These are phyloP conservation scores for Metschnikowia bowlesiae DNA, from an alignment of 805 yeast genomes.

Conservation along the genomic window DNA sequence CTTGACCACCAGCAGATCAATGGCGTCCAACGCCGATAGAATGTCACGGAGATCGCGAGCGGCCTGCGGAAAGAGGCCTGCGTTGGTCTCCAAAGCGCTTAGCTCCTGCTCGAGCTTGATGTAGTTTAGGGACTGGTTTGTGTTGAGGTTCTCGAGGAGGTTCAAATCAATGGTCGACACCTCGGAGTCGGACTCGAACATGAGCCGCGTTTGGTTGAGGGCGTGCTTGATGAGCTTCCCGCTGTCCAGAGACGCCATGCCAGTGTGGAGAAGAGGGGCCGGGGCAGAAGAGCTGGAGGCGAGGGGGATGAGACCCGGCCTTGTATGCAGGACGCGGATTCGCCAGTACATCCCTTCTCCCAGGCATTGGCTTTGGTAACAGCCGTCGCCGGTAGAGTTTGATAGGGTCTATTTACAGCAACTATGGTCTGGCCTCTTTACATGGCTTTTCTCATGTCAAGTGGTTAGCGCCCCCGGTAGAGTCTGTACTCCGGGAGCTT, in stretches of 20 bases:
- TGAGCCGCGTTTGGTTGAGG: conserved; percentile 25
- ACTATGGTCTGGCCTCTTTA: neutral
- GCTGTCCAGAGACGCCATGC: conserved; percentile 27
- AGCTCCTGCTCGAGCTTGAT: conserved; percentile 39
- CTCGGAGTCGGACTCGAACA: conserved; percentile 40
- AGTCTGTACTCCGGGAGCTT: conserved; percentile 49
- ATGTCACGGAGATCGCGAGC: conserved; percentile 23
- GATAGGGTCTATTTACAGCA: neutral
- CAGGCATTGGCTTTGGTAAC: neutral
- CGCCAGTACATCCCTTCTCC: no score
- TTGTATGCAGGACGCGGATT: neutral
- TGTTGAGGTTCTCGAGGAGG: conserved; percentile 50
- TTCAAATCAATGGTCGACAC: conserved; percentile 43
- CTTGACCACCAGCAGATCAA: conserved; percentile 34
- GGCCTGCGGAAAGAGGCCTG: conserved; percentile 24
- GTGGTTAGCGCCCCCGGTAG: conserved; percentile 54
- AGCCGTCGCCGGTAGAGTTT: neutral
- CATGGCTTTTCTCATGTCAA: no score
- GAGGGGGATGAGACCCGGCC: no score
- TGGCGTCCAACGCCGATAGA: conserved; percentile 20
- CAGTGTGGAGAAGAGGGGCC: neutral
- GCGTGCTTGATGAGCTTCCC: conserved; percentile 26
- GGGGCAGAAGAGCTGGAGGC: neutral
- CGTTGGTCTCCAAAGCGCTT: conserved; percentile 41
- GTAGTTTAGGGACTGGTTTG: conserved; percentile 53